A percentile compares a stretch with the other conserved stretches of the same genome.
phyloP scores from a whole-genome alignment of 2,329 filamentous ascomycete genomes.

The Emmonsiellopsis sp. region DNA sequence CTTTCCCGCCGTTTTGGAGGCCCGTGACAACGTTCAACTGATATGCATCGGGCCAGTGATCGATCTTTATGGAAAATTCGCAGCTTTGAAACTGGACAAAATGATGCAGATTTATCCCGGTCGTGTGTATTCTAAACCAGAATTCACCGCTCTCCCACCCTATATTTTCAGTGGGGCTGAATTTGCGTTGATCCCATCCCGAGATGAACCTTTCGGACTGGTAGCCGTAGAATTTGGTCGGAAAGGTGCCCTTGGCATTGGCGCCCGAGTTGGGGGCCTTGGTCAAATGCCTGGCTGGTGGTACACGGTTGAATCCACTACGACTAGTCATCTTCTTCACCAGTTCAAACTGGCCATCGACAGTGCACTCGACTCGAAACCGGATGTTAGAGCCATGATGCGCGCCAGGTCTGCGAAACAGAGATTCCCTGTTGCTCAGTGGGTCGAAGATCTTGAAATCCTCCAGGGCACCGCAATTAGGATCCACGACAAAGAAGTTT shows the following conservation, averaged over 20 bases:
- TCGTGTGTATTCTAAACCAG: slow-evolving; percentile 57
- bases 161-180: slow-evolving; percentile 60
- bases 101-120: slow-evolving; percentile 59
- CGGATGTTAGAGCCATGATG: slow-evolving; percentile 50
- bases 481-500: slow-evolving; percentile 40
- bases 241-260: slow-evolving; percentile 58
- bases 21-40: slow-evolving; percentile 50
- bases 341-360: slow-evolving; percentile 58
- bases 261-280: slow-evolving; percentile 55
- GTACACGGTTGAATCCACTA: slow-evolving; percentile 59
- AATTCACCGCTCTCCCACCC: slow-evolving; percentile 57
- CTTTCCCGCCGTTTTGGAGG: slow-evolving; percentile 53
- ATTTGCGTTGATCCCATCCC: slow-evolving; percentile 58
- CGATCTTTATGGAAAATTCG: slow-evolving; percentile 59
- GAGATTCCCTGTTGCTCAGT: slow-evolving; percentile 58
- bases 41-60: slow-evolving; percentile 57
- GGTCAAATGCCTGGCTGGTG: slow-evolving; percentile 66
- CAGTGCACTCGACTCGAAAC: slow-evolving; percentile 50
- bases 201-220: slow-evolving; percentile 60
- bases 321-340: slow-evolving; percentile 52
- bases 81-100: slow-evolving; percentile 53
- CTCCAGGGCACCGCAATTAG: slow-evolving; percentile 53
- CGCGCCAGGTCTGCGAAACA: slow-evolving; percentile 55
- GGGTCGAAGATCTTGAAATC: slow-evolving; percentile 55
- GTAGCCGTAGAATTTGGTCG: slow-evolving; percentile 61